A percentile compares a stretch with the other conserved stretches of the same genome.
phyloP scores from a whole-genome alignment of 257 asterid species.

The Nicotiana paniculata region DNA sequence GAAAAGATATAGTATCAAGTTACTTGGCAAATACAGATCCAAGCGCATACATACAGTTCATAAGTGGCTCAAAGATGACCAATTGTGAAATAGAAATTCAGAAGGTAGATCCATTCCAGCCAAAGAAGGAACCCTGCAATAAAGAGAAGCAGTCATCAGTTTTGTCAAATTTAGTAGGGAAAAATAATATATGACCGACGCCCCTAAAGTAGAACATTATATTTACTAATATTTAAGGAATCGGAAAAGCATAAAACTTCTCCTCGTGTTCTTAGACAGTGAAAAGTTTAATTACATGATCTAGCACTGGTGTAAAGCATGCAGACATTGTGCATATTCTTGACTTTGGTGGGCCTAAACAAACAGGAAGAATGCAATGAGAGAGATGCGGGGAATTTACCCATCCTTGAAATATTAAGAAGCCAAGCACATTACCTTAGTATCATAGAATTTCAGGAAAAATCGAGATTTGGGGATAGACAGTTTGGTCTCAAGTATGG shows the following conservation, averaged over 20 bases:
- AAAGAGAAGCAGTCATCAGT: background rate
- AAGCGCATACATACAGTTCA: slow-evolving; percentile 7
- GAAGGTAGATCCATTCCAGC: slow-evolving; percentile 89
- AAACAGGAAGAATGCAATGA: slow-evolving; percentile 63
- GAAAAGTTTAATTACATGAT: slow-evolving; percentile 49
- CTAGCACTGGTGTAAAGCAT: slow-evolving; percentile 84
- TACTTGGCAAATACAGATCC: background rate
- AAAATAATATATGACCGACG: background rate
- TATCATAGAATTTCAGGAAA: slow-evolving; percentile 88
- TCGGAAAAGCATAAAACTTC: slow-evolving; percentile 2
- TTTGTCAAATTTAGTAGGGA: background rate
- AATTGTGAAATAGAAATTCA: slow-evolving; percentile 23
- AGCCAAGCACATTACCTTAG: slow-evolving; percentile 49
- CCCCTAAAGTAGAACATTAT: background rate
- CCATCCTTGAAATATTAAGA: slow-evolving; percentile 8
- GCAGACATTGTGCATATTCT: slow-evolving; percentile 86
- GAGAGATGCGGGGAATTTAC: slow-evolving; percentile 26
- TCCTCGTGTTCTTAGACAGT: slow-evolving; percentile 25
- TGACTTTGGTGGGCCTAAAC: slow-evolving; percentile 81
- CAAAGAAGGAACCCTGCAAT: slow-evolving; percentile 73
- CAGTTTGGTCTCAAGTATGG: slow-evolving; percentile 68
- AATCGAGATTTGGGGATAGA: slow-evolving; percentile 71
- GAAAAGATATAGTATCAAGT: background rate
- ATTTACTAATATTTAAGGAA: background rate
- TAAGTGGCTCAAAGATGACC: background rate